Evolutionary conservation across 2,329 filamentous ascomycete species (phyloP).

Genomic region (Cadophora luteo-olivacea): DNA sequence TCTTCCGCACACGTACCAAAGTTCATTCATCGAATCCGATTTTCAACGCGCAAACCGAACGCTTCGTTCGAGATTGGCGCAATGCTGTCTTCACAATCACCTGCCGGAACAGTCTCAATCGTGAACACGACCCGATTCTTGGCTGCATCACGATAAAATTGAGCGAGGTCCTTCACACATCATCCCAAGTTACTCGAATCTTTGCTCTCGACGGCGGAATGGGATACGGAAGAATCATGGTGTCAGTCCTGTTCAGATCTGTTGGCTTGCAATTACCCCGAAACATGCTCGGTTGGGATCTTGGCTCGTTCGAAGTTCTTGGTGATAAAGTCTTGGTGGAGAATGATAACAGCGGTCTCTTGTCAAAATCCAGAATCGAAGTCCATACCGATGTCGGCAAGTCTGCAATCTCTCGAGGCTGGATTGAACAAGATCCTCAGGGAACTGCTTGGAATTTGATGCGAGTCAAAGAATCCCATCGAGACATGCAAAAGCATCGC

Average conservation of each 20-base stretch:
- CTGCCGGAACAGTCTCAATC: conserved; percentile 29
- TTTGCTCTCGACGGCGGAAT: conserved; percentile 33
- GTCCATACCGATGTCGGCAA: conserved; percentile 33
- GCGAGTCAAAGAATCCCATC: conserved; percentile 24
- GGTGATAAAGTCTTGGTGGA: conserved; percentile 29
- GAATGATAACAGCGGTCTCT: conserved; percentile 18
- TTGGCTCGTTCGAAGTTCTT: conserved; percentile 30
- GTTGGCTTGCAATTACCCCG: conserved; percentile 28
- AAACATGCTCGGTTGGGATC: conserved; percentile 32
- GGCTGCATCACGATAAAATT: conserved; percentile 32
- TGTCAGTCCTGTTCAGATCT: conserved; percentile 33
- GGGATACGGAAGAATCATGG: conserved; percentile 32
- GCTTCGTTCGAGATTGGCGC: conserved; percentile 34
- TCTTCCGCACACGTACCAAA: conserved; percentile 34
- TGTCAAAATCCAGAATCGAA: conserved; percentile 27
- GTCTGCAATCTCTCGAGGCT: conserved; percentile 23
- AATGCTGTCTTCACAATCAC: conserved; percentile 32
- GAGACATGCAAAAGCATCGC: conserved; percentile 28
- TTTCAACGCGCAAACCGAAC: conserved; percentile 33
- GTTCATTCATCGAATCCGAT: conserved; percentile 33
- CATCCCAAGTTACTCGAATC: conserved; percentile 30
- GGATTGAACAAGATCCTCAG: conserved; percentile 25
- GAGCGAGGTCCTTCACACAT: conserved; percentile 31
- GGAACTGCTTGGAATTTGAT: conserved; percentile 27
- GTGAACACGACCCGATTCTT: conserved; percentile 33